These are phyloP conservation scores for Fusarium hainanense DNA, from an alignment of 2,329 filamentous ascomycete genomes.

Conservation along the genomic window DNA sequence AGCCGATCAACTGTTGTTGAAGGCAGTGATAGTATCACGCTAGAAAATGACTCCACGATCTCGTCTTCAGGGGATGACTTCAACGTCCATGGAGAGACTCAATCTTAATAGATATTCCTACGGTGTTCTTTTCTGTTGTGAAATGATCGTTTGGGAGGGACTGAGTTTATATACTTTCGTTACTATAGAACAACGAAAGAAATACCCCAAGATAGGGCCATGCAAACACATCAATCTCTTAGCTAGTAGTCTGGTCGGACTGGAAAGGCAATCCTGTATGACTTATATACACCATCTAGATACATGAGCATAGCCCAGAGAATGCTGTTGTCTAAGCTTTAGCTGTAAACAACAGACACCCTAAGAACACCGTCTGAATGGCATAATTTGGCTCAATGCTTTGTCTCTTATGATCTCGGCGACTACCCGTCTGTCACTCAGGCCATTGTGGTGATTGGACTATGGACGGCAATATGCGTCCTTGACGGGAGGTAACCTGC, in stretches of 20 bases:
- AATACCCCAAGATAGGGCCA: not conserved
- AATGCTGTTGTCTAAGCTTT: not conserved
- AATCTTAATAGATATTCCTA: not conserved
- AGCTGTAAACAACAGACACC: not conserved
- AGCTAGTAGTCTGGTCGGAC: not conserved
- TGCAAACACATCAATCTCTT: not conserved
- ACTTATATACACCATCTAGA: too few relatives aligned
- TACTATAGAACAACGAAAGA: not conserved
- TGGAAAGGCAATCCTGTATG: not conserved
- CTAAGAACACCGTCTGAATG: not conserved
- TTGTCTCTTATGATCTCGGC: not conserved
- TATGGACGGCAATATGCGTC: not conserved
- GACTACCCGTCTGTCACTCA: too few relatives aligned
- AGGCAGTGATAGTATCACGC: accelerated
- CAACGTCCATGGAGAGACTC: not conserved
- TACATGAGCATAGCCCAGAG: not conserved
- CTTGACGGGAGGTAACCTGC: constrained; percentile 2
- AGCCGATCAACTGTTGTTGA: constrained; percentile 38
- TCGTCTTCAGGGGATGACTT: not conserved
- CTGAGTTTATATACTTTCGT: not conserved
- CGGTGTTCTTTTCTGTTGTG: not conserved
- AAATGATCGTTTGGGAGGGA: not conserved
- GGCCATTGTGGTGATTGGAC: not conserved
- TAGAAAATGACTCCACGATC: accelerated
- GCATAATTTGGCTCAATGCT: not conserved